These are phyloP conservation scores for Flaveria bidentis DNA, from an alignment of 129 eudicot species.

Conservation along the genomic window DNA sequence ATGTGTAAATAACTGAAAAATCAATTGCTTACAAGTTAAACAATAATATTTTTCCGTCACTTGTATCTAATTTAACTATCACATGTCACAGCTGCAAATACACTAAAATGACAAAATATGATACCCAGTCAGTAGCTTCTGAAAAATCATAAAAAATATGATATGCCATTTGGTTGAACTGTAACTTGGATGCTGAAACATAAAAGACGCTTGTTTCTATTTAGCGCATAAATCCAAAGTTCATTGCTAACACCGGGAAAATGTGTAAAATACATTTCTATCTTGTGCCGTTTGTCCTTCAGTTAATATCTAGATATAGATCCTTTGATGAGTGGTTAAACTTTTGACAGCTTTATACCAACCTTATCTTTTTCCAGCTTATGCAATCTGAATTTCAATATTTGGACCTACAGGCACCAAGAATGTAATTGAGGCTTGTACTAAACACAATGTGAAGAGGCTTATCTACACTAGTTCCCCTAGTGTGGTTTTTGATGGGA, in stretches of 20 bases:
- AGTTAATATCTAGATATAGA: conserved; percentile 1
- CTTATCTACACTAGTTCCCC: conserved; percentile 93
- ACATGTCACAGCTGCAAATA: neutral
- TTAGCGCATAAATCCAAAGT: neutral
- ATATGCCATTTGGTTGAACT: neutral
- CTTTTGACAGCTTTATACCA: neutral
- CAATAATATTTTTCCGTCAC: neutral
- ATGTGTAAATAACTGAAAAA: neutral
- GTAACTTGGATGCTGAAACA: neutral
- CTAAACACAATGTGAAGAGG: conserved; percentile 72
- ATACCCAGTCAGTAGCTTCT: neutral
- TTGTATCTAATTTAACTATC: neutral
- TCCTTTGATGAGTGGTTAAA: conserved; percentile 7
- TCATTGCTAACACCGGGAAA: neutral
- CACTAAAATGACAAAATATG: neutral
- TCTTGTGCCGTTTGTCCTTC: neutral
- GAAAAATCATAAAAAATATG: neutral
- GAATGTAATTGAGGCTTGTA: conserved; percentile 86
- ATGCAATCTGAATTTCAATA: conserved; percentile 11
- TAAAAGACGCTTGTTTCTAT: neutral
- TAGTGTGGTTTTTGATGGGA: conserved; percentile 93
- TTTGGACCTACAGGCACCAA: conserved; percentile 60
- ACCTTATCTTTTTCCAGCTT: conserved; percentile 16
- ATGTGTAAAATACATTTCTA: neutral
- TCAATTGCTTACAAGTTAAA: neutral